These are phyloP conservation scores for Gomphus bonarii DNA, from an alignment of 1,284 basidiomycete genomes.

Conservation along the genomic window DNA sequence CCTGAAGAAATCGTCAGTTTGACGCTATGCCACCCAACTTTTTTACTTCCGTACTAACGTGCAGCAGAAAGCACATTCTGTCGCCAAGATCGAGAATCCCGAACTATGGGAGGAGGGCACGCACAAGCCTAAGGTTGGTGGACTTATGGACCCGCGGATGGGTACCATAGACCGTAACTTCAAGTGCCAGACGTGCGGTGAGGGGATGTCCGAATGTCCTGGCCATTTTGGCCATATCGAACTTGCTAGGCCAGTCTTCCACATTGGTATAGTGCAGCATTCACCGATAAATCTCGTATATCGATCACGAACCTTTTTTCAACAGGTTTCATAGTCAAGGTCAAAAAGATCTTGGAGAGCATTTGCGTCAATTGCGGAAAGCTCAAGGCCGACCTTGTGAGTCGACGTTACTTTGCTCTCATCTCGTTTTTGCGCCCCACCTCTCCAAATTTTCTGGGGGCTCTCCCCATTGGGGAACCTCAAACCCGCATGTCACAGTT, in stretches of 20 bases:
- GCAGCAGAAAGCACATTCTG: conserved; percentile 89
- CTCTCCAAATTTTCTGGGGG: conserved; percentile 86
- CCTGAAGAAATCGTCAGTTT: conserved; percentile 96
- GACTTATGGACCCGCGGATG: conserved; percentile 96
- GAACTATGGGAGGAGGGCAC: conserved; percentile 96
- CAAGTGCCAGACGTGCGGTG: conserved; percentile 99
- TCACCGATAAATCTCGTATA: background rate
- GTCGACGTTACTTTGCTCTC: conserved; percentile 60
- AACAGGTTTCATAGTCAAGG: conserved; percentile 93
- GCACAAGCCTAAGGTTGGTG: conserved; percentile 82
- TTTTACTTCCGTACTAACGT: conserved; percentile 9
- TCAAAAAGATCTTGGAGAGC: conserved; percentile 99
- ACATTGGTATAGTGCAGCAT: conserved; percentile 65
- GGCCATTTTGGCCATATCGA: conserved; percentile 99
- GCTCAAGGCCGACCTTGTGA: conserved; percentile 93
- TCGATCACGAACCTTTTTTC: background rate
- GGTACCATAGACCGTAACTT: conserved; percentile 99
- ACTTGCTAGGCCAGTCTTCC: conserved; percentile 91
- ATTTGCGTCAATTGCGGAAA: conserved; percentile 99
- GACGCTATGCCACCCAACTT: conserved; percentile 11
- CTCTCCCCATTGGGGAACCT: conserved; percentile 87
- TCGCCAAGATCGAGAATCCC: conserved; percentile 96
- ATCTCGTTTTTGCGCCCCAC: conserved; percentile 82
- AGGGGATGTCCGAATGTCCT: conserved; percentile 97
- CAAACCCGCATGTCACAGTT: conserved; percentile 75